Percentiles rank a stretch among this genome's conserved stretches.
These are phyloP conservation scores for Ceratocystis cacaofunesta DNA, from an alignment of 2,329 filamentous ascomycete genomes.

Conservation along the genomic window DNA sequence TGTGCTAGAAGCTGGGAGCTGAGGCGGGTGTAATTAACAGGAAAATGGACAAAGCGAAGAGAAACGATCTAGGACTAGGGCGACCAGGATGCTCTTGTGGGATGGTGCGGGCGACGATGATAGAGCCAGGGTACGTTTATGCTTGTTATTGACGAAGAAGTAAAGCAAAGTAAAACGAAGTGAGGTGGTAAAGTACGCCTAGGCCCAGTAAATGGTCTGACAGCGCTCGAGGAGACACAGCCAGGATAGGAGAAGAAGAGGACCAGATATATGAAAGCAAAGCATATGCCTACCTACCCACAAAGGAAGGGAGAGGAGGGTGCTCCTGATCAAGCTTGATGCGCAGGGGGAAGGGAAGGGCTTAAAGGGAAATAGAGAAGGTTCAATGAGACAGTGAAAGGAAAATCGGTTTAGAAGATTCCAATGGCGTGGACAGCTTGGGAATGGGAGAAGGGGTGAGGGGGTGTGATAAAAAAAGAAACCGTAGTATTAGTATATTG, in stretches of 20 bases:
- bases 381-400: neutral
- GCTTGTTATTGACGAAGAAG: neutral
- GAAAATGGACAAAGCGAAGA: constrained; percentile 8
- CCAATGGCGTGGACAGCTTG: neutral
- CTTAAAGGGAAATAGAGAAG: neutral
- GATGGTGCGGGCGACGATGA: constrained; percentile 7
- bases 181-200: neutral
- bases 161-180: neutral
- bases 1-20: constrained; percentile 1
- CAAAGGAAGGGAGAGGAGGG: neutral
- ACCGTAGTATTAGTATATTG: neutral
- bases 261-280: too few relatives aligned
- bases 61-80: constrained; percentile 1
- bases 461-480: constrained; percentile 5
- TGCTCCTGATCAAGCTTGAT: neutral
- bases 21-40: constrained; percentile 4
- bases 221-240: neutral
- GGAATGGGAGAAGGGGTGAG: neutral
- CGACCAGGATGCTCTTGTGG: neutral
- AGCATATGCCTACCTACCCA: too few relatives aligned
- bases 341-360: neutral
- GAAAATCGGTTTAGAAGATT: neutral
- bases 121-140: neutral
- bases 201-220: neutral
- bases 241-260: too few relatives aligned